These are phyloP conservation scores for Talaromyces sp. DNA, from an alignment of 2,329 filamentous ascomycete genomes.

Conservation along the genomic window DNA sequence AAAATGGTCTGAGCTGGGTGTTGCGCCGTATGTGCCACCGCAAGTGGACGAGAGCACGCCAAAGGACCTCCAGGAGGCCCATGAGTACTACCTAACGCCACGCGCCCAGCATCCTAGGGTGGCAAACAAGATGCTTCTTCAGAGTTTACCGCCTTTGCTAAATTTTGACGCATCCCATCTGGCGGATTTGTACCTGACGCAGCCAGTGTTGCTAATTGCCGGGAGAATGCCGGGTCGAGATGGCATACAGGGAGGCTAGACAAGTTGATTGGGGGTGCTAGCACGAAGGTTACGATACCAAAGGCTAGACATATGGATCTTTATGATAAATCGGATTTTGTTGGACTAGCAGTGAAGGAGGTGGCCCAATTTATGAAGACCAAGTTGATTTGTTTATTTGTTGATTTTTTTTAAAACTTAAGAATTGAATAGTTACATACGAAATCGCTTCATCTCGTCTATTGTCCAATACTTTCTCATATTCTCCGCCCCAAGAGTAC, in stretches of 20 bases:
- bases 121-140: conserved; percentile 14
- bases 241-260: conserved; percentile 17
- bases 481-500: conserved; percentile 73
- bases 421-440: conserved; percentile 50
- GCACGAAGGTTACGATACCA: conserved; percentile 14
- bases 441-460: conserved; percentile 68
- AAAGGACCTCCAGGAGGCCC: conserved; percentile 12
- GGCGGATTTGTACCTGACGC: conserved; percentile 20
- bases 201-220: conserved; percentile 24
- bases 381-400: not conserved
- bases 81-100: conserved; percentile 20
- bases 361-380: conserved; percentile 14
- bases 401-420: not conserved
- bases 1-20: conserved; percentile 1
- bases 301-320: conserved; percentile 15
- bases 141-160: conserved; percentile 20
- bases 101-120: conserved; percentile 18
- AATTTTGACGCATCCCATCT: conserved; percentile 23
- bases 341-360: conserved; percentile 12
- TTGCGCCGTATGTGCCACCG: conserved; percentile 1
- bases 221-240: conserved; percentile 16
- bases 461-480: conserved; percentile 79
- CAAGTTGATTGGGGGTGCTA: conserved; percentile 12
- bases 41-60: conserved; percentile 12
- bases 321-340: conserved; percentile 14